Percentiles rank a stretch among this genome's conserved stretches.
These are phyloP conservation scores for Cryptococcus sp. DNA, from an alignment of 1,284 basidiomycete species.

Conservation along the genomic window DNA sequence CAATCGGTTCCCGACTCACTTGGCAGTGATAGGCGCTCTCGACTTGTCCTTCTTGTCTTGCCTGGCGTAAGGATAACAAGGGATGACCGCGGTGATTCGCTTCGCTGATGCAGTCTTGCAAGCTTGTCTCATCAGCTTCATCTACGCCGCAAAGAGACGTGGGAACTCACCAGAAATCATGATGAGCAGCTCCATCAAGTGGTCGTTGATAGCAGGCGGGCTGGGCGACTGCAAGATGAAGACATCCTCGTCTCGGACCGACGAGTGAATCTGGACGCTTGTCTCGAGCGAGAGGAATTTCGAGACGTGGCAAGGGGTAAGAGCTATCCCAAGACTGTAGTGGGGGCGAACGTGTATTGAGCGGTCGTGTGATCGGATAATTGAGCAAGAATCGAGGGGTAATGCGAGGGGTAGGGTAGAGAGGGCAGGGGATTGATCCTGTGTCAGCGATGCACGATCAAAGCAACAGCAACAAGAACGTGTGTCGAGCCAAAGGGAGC, in stretches of 20 bases:
- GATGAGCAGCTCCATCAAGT: conserved; percentile 52
- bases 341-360: neutral
- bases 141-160: neutral
- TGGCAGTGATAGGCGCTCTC: conserved; percentile 94
- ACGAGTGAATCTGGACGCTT: conserved; percentile 86
- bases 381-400: too few species aligned
- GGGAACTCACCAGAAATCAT: conserved; percentile 47
- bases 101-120: conserved; percentile 97
- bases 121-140: conserved; percentile 56
- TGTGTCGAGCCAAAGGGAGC: conserved; percentile 2
- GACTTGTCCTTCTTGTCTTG: conserved; percentile 99
- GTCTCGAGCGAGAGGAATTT: conserved; percentile 96
- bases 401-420: neutral
- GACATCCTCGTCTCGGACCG: conserved; percentile 93
- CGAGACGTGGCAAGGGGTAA: conserved; percentile 85
- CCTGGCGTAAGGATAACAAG: conserved; percentile 92
- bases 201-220: conserved; percentile 48
- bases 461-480: neutral
- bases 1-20: conserved; percentile 47
- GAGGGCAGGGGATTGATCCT: neutral
- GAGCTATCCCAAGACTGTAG: conserved; percentile 76
- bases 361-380: conserved; percentile 5
- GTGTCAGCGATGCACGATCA: neutral
- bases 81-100: conserved; percentile 96
- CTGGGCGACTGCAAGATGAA: conserved; percentile 79